phyloP scores from a whole-genome alignment of 2,329 filamentous ascomycete genomes.

The Penicillium digitatum region DNA sequence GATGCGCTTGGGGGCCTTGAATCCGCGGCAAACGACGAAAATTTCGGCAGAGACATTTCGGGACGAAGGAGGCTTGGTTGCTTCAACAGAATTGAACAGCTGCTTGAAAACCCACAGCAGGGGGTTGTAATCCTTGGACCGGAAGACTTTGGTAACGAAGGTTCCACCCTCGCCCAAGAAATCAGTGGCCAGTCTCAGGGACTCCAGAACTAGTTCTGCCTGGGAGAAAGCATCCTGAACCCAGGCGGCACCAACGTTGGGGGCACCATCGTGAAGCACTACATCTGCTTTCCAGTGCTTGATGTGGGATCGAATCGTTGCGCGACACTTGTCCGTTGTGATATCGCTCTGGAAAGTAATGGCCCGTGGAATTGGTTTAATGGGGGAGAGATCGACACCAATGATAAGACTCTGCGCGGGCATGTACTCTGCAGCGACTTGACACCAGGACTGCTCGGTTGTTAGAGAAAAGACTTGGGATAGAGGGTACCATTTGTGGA shows the following conservation, averaged over 20 bases:
- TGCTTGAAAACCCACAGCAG: slow-evolving; percentile 97
- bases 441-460: slow-evolving; percentile 72
- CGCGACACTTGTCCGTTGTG: slow-evolving; percentile 91
- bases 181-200: slow-evolving; percentile 89
- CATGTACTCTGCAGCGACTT: slow-evolving; percentile 95
- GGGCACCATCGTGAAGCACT: slow-evolving; percentile 93
- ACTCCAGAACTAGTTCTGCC: slow-evolving; percentile 84
- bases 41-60: slow-evolving; percentile 97
- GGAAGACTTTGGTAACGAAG: slow-evolving; percentile 96
- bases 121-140: slow-evolving; percentile 94
- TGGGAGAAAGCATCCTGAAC: slow-evolving; percentile 98
- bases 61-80: slow-evolving; percentile 93
- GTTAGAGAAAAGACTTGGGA: slow-evolving; percentile 18
- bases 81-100: slow-evolving; percentile 89
- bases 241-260: slow-evolving; percentile 97
- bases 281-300: slow-evolving; percentile 97
- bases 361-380: slow-evolving; percentile 89
- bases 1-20: slow-evolving; percentile 88
- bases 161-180: slow-evolving; percentile 85
- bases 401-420: slow-evolving; percentile 84
- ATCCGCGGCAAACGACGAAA: slow-evolving; percentile 94
- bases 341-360: slow-evolving; percentile 98
- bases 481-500: not conserved
- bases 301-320: slow-evolving; percentile 80
- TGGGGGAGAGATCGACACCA: slow-evolving; percentile 89